A percentile compares a stretch with the other conserved stretches of the same genome.
These are phyloP conservation scores for Dactylonectria estremocensis DNA, from an alignment of 2,329 filamentous ascomycete genomes.

Conservation along the genomic window DNA sequence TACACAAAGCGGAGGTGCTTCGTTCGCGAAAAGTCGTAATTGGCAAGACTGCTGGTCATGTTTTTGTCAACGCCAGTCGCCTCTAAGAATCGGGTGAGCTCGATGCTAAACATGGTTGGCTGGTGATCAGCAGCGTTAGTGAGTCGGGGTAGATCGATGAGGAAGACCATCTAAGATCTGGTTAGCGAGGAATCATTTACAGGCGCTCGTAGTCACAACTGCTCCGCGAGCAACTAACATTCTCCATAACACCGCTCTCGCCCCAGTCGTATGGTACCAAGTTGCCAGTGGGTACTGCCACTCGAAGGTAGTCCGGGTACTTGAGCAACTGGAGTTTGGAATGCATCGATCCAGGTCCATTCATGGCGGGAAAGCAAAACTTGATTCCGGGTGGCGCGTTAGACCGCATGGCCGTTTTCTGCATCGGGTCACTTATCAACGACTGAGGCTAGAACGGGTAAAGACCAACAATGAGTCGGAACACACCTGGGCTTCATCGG, in stretches of 20 bases:
- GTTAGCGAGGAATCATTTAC: slow-evolving; percentile 39
- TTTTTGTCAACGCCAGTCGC: slow-evolving; percentile 76
- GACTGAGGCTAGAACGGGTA: slow-evolving; percentile 27
- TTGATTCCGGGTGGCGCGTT: slow-evolving; percentile 71
- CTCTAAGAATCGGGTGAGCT: slow-evolving; percentile 79
- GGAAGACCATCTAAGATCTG: slow-evolving; percentile 77
- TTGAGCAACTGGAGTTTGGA: slow-evolving; percentile 95
- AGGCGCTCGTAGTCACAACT: slow-evolving; percentile 29
- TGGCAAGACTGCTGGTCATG: slow-evolving; percentile 77
- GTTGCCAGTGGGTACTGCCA: slow-evolving; percentile 92
- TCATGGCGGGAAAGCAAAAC: slow-evolving; percentile 88
- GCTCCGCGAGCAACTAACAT: slow-evolving; percentile 64
- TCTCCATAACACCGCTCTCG: slow-evolving; percentile 87
- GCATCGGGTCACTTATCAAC: slow-evolving; percentile 39
- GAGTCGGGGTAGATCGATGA: slow-evolving; percentile 89
- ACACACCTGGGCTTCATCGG: slow-evolving; percentile 66
- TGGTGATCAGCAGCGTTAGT: slow-evolving; percentile 50
- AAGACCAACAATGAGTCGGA: slow-evolving; percentile 22
- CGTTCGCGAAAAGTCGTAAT: slow-evolving; percentile 88
- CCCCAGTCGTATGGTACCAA: slow-evolving; percentile 92
- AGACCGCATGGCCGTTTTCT: slow-evolving; percentile 63
- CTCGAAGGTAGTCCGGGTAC: slow-evolving; percentile 78
- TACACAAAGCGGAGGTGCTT: slow-evolving; percentile 84
- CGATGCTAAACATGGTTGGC: slow-evolving; percentile 73
- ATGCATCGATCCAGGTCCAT: slow-evolving; percentile 85